Base-by-base conservation (phyloP, 2,329 filamentous ascomycete species). In the Ceratocystiopsis brevicomis region DNA sequence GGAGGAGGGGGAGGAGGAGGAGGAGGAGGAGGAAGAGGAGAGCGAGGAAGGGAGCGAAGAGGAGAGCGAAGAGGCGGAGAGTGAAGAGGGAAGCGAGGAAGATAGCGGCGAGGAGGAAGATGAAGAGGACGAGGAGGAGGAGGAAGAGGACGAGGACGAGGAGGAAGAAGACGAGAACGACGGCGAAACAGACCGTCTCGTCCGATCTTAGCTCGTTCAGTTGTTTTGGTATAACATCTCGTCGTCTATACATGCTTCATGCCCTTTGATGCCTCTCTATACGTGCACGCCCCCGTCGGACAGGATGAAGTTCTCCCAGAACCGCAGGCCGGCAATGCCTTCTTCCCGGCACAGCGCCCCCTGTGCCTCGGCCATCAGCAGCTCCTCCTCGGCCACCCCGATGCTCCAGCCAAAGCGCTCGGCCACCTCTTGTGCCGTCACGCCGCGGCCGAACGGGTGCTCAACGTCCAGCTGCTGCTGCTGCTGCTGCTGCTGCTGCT, bases 401-500 rank as follows among this genome's bases (percentile, higher is more conserved):
- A 98, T 80, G 57, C 90, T 96, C 90, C 90, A 98, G 6, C 87
- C 84, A 60, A 98, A 98, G 41, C 76, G 69, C 58, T 92, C 83
- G 0, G 90, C 90, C 0, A 77, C 75, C 55, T 96, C 87, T 55
- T 90, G 83, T 2, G 86, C 85, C 14, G 86, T 95, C 25, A 96
- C 78, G 11, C 90, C 86, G 44, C 78, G 72, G 0, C 90, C 87
- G 57, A 85, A 95, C 37, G 66, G 54, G 39, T 67, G 67, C 80
- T 79, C 84, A 53, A 92, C 90, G 0, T 68, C 52, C 33, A 78
- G 68, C 4, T 80, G 71, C 11, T 16, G 17, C 33, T 42, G 40
- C 3, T 80, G 71, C 11, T 16, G 17, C 33, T 42, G 40, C 3
- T 32, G 33, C 3, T 36, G 25, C 4, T 32, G 36, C 18, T 46